Evolutionary conservation across 2,329 filamentous ascomycete genomes (phyloP).

Genomic region (Fusarium sp.): DNA sequence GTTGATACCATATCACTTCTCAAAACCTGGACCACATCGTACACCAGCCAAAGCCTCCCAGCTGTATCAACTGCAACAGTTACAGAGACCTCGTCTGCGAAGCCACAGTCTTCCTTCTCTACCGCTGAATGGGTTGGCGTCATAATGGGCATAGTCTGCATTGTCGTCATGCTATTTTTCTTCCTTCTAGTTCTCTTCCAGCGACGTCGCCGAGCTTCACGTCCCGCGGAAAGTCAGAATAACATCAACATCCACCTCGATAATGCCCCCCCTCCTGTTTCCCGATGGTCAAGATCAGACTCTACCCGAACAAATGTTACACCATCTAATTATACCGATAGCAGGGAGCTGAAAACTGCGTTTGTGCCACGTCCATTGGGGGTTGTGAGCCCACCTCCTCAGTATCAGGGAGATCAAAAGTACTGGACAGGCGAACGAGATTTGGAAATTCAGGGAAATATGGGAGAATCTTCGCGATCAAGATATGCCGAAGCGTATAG

Average conservation of each 20-base stretch:
- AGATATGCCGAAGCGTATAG: background rate
- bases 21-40: background rate
- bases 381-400: background rate
- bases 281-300: conserved; percentile 2
- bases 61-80: background rate
- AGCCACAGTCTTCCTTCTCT: background rate
- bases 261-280: background rate
- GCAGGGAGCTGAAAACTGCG: background rate
- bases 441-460: background rate
- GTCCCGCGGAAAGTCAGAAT: background rate
- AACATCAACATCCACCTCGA: conserved; percentile 1
- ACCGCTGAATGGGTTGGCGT: conserved; percentile 7
- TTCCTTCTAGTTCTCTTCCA: background rate
- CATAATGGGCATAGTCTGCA: background rate
- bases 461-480: background rate
- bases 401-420: background rate
- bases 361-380: background rate
- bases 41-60: background rate
- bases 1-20: background rate
- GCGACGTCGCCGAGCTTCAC: background rate
- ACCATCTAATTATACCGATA: background rate
- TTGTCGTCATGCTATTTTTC: background rate
- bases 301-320: background rate
- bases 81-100: background rate
- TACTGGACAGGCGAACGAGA: conserved; percentile 8